Evolutionary conservation across 495 filamentous ascomycete species (phyloP), one percentile per base, ranked within the genome.

Genomic region (Rusavskia elegans): DNA sequence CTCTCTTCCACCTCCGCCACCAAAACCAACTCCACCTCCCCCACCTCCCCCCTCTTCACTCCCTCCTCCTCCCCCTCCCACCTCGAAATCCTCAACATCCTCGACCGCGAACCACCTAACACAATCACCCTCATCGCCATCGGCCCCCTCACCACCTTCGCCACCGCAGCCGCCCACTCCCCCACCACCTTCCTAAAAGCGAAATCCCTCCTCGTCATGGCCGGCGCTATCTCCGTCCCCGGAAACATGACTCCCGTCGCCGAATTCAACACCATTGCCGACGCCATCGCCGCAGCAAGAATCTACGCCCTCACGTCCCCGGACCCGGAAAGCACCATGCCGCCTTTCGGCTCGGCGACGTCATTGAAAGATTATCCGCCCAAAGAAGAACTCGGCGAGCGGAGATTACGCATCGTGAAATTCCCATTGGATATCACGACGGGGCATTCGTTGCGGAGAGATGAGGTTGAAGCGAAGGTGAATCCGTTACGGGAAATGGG

Each of bases 171-270:
- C 29, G 79, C 86, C 6, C 77, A 84, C 60, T 87, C 95, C 55
- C 79, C 87, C 2, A 81, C 85, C 60, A 82, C 87, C 5, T 95
- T 99, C 69, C 75, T 97, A 3, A 79, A 80, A 20, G 87, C 79
- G 25, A 94, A 93, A 63, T 84, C 94, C 62, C 79, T 99, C 2
- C 80, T 95, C 19, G 82, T 95, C n/a, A 99, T 99, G 92, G 92
- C 90, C 35, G 93, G 92, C 52, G 79, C 84, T n/a, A 76, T 97
- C 42, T 71, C 82, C 39, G 61, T 78, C 17, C 74, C 78, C 27
- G 92, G 92, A 49, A 99, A 99, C 67, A 73, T 76, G 23, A 89
- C 85, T 1, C 87, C 87, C 1, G 71, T 75, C 40, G 84, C 79
- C 54, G 86, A 94, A 61, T 94, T 94, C 73, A 94, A 94, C 68